These are phyloP conservation scores for Candida khao-thaluensis DNA, from an alignment of 805 yeast genomes.

Conservation along the genomic window DNA sequence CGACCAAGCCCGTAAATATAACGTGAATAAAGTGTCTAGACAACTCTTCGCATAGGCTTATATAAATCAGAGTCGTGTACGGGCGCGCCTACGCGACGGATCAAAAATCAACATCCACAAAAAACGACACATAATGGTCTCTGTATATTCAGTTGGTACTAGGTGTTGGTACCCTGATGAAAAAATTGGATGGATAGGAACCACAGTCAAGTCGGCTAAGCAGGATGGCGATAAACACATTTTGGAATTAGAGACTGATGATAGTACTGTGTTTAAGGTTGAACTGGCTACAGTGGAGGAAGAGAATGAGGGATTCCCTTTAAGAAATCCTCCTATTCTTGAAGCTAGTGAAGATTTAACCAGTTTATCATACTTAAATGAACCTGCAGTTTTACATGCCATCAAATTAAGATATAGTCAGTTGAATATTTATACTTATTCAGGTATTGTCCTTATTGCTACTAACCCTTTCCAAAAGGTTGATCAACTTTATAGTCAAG, in stretches of 20 bases:
- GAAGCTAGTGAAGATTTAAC: conserved; percentile 96
- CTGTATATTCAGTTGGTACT: conserved; percentile 39
- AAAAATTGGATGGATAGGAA: conserved; percentile 72
- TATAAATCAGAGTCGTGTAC: conserved; percentile 3
- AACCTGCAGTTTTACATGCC: conserved; percentile 95
- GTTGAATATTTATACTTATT: conserved; percentile 88
- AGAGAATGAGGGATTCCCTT: conserved; percentile 56
- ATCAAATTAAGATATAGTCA: conserved; percentile 86
- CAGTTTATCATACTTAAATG: conserved; percentile 86
- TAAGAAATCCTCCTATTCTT: conserved; percentile 86
- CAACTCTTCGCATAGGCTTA: neutral
- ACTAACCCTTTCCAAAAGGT: conserved; percentile 93
- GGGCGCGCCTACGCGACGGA: conserved; percentile 7
- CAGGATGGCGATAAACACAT: conserved; percentile 39
- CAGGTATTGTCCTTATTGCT: conserved; percentile 95
- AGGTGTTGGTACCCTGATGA: conserved; percentile 84
- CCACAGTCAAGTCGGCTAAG: conserved; percentile 49
- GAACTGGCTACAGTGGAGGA: conserved; percentile 51
- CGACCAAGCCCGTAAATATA: too few species aligned
- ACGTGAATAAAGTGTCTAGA: too few species aligned
- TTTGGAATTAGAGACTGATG: conserved; percentile 55
- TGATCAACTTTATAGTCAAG: conserved; percentile 87
- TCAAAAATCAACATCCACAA: conserved; percentile 8
- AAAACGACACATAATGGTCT: conserved; percentile 15
- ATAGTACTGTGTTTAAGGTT: conserved; percentile 40